phyloP scores from a whole-genome alignment of 2,329 filamentous ascomycete genomes.

The Neurospora sp. region DNA sequence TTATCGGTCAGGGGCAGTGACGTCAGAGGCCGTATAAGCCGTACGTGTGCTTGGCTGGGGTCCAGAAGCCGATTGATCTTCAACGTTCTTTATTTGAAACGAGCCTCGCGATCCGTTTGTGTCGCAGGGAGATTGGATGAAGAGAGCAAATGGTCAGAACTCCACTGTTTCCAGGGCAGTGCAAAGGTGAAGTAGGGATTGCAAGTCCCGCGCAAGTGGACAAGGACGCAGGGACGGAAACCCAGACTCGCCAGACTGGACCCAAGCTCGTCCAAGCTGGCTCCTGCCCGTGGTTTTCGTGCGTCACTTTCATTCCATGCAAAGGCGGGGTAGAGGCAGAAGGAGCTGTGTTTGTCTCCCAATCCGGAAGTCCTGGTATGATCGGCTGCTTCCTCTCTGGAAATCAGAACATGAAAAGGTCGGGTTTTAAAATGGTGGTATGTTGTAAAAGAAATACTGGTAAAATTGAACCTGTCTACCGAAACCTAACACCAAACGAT shows the following conservation, averaged over 20 bases:
- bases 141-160: not conserved
- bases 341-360: not conserved
- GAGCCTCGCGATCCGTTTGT: not conserved
- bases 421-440: not conserved
- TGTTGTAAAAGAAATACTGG: not conserved
- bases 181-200: not conserved
- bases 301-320: not conserved
- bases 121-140: not conserved
- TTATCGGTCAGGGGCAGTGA: not conserved
- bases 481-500: not conserved
- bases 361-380: not conserved
- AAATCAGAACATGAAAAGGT: not conserved
- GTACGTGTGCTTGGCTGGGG: not conserved
- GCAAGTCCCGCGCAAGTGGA: not conserved
- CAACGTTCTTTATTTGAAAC: not conserved
- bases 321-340: not conserved
- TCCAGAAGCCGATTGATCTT: not conserved
- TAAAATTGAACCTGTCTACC: not conserved
- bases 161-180: not conserved
- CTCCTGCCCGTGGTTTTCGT: not conserved
- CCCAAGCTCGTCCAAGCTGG: not conserved
- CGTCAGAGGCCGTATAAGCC: not conserved
- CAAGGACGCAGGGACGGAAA: not conserved
- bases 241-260: not conserved
- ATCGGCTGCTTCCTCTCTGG: not conserved